These are phyloP conservation scores for Paramecium caudatum DNA, from an alignment of 73 alveolate species.

Conservation along the genomic window DNA sequence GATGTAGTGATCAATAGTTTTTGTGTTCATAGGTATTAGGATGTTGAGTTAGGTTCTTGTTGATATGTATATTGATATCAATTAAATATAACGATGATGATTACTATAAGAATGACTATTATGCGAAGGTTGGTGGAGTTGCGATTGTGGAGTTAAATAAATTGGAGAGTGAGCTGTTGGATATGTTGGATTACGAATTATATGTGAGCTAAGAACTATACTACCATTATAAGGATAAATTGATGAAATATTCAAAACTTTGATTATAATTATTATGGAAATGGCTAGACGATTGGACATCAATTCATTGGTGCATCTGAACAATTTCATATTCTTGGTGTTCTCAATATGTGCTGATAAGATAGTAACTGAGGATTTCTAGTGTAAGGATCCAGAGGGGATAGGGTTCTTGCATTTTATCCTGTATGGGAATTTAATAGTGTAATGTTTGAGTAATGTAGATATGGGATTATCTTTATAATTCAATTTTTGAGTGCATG, in stretches of 20 bases:
- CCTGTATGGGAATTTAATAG: conserved; percentile 57
- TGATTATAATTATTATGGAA: conserved; percentile 60
- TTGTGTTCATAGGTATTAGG: conserved; percentile 71
- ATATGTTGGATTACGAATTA: conserved; percentile 80
- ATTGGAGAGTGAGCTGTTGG: conserved; percentile 84
- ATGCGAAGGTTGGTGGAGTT: conserved; percentile 92
- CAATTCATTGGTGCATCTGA: conserved; percentile 57
- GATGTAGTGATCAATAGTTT: conserved; percentile 64
- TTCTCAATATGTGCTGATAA: conserved; percentile 59
- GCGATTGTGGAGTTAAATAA: conserved; percentile 77
- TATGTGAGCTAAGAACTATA: conserved; percentile 79
- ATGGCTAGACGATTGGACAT: conserved; percentile 53
- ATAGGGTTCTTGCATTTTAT: conserved; percentile 49
- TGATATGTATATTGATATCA: conserved; percentile 82
- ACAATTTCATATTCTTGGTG: conserved; percentile 59
- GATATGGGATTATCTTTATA: conserved; percentile 50
- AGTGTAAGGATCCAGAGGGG: conserved; percentile 54
- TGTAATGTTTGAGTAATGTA: neutral
- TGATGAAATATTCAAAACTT: conserved; percentile 52
- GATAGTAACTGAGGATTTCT: conserved; percentile 8
- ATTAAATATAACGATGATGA: conserved; percentile 88
- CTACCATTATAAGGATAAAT: conserved; percentile 76
- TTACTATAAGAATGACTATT: conserved; percentile 79
- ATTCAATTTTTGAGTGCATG: conserved; percentile 36
- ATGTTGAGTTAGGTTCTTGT: conserved; percentile 76